Evolutionary conservation across 768 basidiomycete genomes (phyloP), one percentile per base, ranked within the genome.

Genomic region (Xerocomellus intermedius): DNA sequence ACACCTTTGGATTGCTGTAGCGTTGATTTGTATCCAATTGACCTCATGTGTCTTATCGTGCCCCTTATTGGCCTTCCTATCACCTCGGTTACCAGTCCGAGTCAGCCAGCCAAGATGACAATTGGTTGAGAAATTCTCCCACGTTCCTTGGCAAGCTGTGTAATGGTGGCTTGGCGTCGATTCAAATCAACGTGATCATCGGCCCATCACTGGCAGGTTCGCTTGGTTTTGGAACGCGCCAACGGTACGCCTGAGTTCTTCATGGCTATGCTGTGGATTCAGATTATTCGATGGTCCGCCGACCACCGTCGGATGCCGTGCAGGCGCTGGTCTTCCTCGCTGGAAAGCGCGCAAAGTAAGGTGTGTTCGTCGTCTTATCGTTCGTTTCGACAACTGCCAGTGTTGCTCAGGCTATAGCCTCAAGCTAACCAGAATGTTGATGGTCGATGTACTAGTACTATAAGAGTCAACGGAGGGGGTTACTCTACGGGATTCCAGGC

Each of bases 141-240:
- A 30, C 28, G 28, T 30, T n/a, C 52, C 52, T 65, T 66, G 64
- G 58, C 58, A 60, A 64, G 64, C 64, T 63, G 63, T 65, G 52
- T 9, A 16, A 22, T 13, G 19, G 26, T 13, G 35, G 48, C 13
- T 22, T 39, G 32, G 53, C 36, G 32, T 32, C 36, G 13, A 14
- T 30, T 9, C 33, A n/a, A n/a, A n/a, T 9, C 51, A 21, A 13
- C 33, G 13, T 50, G 42, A n/a, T n/a, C n/a, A n/a, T n/a, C n/a
- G n/a, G n/a, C n/a, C n/a, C n/a, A 33, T 10, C 14, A n/a, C n/a
- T n/a, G n/a, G n/a, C n/a, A 8, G 28, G 32, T 39, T 33, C 38
- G 10, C 14, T 33, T 33, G 17, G 43, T n/a, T 14, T 35, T 46
- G 45, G 45, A 42, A 42, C 21, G 41, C 7, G 22, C 52, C 46